Base-by-base conservation (phyloP, 2,329 filamentous ascomycete genomes). In the Dothiorella sarmentorum region DNA sequence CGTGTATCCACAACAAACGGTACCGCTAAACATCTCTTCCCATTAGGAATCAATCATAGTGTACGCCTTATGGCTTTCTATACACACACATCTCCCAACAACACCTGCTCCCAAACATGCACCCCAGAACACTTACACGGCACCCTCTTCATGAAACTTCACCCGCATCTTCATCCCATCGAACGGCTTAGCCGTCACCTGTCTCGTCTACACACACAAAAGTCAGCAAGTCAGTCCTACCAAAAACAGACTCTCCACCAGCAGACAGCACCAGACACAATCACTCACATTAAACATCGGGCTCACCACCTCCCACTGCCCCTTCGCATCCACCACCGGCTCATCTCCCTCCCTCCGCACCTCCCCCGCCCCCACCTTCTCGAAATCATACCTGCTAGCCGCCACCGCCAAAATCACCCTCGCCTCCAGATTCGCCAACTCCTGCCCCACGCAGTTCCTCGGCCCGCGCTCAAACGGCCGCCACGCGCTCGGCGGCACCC, bases 401-500 rank as follows among this genome's bases (percentile, higher is more conserved):
- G 64, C 64, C 31, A 68, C 62, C 1, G 63, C 64, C 4, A 71
- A 51, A 3, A 59, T 64, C 10, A 73, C 60, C 53, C 68, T 69
- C 33, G 76, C 60, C 63, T 76, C 71, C 18, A 69, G 62, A 59
- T 67, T 64, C 1, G 73, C 73, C 29, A 77, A 61, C 22, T 68
- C 68, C 63, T 74, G 69, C 0, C 74, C 74, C n/a, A 73, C 66
- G 57, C 75, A 77, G 5, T 64, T 66, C 4, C 74, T 62, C 0
- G 69, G 68, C 0, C 76, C 76, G 4, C 67, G 61, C 37, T 76
- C 73, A 58, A 78, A 78, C 0, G 74, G 68, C 13, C 71, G 63
- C 61, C 63, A 76, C 9, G 66, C 70, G 18, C 45, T 51, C 13
- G 58, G 61, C 24, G 62, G 61, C 57, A 15, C 10, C 60, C 60